Percentiles rank a stretch among this genome's conserved stretches.
phyloP scores from a whole-genome alignment of 1,284 basidiomycete genomes.

The Irpex sp. region DNA sequence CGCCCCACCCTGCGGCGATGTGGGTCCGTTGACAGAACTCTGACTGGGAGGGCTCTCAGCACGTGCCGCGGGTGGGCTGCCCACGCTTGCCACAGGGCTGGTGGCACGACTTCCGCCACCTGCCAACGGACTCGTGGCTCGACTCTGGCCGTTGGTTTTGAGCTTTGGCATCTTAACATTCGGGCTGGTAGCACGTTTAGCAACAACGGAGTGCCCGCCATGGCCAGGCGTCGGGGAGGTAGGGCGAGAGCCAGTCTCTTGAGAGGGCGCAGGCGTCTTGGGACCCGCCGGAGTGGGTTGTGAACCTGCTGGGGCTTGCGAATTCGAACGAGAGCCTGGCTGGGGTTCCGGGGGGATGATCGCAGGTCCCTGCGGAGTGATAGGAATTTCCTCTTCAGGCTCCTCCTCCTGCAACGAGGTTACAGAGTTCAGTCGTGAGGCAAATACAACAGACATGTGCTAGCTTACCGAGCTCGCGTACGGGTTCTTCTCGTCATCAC shows the following conservation, averaged over 20 bases:
- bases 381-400: conserved; percentile 54
- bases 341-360: conserved; percentile 45
- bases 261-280: conserved; percentile 24
- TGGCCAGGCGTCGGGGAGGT: conserved; percentile 52
- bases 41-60: conserved; percentile 7
- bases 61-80: conserved; percentile 14
- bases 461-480: conserved; percentile 67
- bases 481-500: conserved; percentile 75
- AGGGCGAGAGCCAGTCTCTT: conserved; percentile 39
- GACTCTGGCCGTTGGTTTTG: conserved; percentile 41
- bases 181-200: conserved; percentile 77
- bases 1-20: background rate
- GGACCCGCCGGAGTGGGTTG: conserved; percentile 27
- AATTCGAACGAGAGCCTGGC: conserved; percentile 25
- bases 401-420: conserved; percentile 52
- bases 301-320: conserved; percentile 23
- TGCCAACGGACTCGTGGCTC: conserved; percentile 51
- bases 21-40: background rate
- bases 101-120: conserved; percentile 35
- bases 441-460: background rate
- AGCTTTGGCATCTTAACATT: conserved; percentile 47
- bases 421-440: conserved; percentile 6
- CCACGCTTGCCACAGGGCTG: conserved; percentile 29
- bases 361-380: conserved; percentile 48
- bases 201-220: conserved; percentile 70